Conservation (phyloP, 495 filamentous ascomycete genomes). For the Thermochaetoides thermophila region DNA sequence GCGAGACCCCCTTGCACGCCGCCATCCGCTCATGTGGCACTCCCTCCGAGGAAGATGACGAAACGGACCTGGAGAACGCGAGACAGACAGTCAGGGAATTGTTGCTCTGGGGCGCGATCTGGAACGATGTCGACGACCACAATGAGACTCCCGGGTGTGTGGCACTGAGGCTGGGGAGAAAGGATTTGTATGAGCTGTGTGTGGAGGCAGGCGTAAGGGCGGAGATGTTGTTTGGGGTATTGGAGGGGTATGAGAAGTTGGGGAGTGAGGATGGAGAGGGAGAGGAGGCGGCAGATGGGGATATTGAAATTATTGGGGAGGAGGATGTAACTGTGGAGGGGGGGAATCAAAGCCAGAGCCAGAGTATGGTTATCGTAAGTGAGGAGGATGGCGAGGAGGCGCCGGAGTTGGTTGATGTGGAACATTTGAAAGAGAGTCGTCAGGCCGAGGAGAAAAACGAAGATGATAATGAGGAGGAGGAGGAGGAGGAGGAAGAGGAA, state of each 20-base stretch:
- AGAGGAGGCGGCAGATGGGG: slow-evolving; percentile 27
- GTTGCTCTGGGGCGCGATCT: slow-evolving; percentile 79
- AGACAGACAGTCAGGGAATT: slow-evolving; percentile 57
- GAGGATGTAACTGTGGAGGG: slow-evolving; percentile 14
- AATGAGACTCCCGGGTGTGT: slow-evolving; percentile 88
- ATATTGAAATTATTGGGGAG: slow-evolving; percentile 9
- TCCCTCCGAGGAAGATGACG: slow-evolving; percentile 20
- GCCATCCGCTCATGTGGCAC: slow-evolving; percentile 73
- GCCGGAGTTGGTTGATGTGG: slow-evolving; percentile 1
- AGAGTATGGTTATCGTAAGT: slow-evolving; percentile 13
- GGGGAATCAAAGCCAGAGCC: slow-evolving; percentile 29
- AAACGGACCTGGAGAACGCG: slow-evolving; percentile 38
- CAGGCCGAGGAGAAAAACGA: slow-evolving; percentile 6
- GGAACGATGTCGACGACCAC: slow-evolving; percentile 82
- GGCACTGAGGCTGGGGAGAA: slow-evolving; percentile 52
- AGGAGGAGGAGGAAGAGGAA: slow-evolving; percentile 4
- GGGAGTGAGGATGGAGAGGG: slow-evolving; percentile 48
- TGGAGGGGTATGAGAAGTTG: slow-evolving; percentile 67
- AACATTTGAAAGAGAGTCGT: slow-evolving; percentile 5
- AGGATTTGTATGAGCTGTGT: slow-evolving; percentile 66
- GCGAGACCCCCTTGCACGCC: slow-evolving; percentile 76
- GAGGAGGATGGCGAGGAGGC: slow-evolving; percentile 9
- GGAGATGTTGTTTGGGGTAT: slow-evolving; percentile 62
- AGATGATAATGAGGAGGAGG: neutral
- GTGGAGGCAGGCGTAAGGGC: slow-evolving; percentile 88